Conservation (phyloP, 2,329 filamentous ascomycete genomes). For the Colletotrichum caudatum region DNA sequence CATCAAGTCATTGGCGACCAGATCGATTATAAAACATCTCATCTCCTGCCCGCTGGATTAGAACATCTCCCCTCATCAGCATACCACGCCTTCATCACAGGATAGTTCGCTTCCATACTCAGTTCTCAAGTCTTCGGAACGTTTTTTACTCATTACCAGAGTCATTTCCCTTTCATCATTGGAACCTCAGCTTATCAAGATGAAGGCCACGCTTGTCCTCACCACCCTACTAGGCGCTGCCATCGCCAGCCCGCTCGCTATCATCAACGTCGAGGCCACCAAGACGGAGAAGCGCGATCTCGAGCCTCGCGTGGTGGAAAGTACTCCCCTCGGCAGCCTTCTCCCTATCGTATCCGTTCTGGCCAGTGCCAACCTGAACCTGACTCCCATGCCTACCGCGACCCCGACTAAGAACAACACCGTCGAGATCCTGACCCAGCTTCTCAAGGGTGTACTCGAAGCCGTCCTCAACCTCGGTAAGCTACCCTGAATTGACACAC, state of each 20-base stretch:
- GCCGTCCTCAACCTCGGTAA: neutral
- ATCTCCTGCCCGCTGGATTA: neutral
- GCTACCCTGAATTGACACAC: neutral
- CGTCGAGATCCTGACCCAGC: accelerated
- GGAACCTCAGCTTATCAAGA: conserved; percentile 25
- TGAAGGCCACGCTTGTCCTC: conserved; percentile 39
- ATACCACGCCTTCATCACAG: conserved; percentile 29
- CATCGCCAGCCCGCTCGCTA: conserved; percentile 31
- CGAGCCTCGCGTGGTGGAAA: neutral
- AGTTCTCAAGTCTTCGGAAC: conserved; percentile 25
- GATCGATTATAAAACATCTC: conserved; percentile 33
- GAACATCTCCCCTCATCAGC: conserved; percentile 26
- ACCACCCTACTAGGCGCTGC: conserved; percentile 19
- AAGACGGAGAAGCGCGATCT: conserved; percentile 14
- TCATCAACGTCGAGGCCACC: conserved; percentile 12
- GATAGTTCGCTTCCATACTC: conserved; percentile 36
- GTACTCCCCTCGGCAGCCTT: neutral
- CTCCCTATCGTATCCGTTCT: neutral
- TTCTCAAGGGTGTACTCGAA: neutral
- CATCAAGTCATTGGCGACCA: neutral
- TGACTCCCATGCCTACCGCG: neutral
- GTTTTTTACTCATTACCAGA: conserved; percentile 11
- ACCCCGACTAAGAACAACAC: neutral
- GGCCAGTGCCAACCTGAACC: neutral
- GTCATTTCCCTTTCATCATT: neutral